Evolutionary conservation across 2,329 filamentous ascomycete species (phyloP), one percentile per base, ranked within the genome.

Genomic region (Hypocreales sp.): DNA sequence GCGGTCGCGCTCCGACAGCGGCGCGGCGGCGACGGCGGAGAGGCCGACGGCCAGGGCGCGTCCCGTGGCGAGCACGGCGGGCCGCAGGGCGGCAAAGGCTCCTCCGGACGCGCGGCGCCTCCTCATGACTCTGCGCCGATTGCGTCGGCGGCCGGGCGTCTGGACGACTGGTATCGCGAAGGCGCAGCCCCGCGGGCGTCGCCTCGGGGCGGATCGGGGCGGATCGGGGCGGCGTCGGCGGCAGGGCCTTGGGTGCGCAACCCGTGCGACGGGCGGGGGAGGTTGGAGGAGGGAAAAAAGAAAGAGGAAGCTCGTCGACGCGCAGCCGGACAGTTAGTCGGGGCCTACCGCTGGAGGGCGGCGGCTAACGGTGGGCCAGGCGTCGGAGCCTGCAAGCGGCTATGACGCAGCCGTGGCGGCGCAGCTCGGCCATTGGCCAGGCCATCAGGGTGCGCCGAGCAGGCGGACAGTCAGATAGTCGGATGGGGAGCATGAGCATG

Each of bases 11-110:
- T 37, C 32, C 9, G 40, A 36, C 21, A 67, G 30, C 2, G 65
- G 63, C 11, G 60, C 59, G 8, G 64, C 61, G 5, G 60, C 50
- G 21, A 58, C 64, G 8, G 56, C 61, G 12, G 58, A 58, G 15
- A 71, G 39, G 33, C 60, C 54, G 29, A 61, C 47, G 32, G 60
- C 62, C 16, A 69, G 41, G n/a, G 65, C 44, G 35, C 64, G 62
- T 13, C 60, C 56, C 27, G 71, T 40, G 31, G 62, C 63, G 22
- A 73, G 50, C 29, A 68, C 51, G 32, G 58, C 55, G 19, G 64
- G 57, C 35, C 65, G 58, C 26, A 56, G 40, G 33, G 51, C 49
- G 36, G 48, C 50, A 33, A 60, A 51, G 35, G 51, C n/a, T n/a
- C n/a, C 49, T 43, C 42, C 37, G 26, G 35, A 28, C 20, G 36